These are phyloP conservation scores for Leptographium galeiforme DNA, from an alignment of 2,329 filamentous ascomycete species.

Conservation along the genomic window DNA sequence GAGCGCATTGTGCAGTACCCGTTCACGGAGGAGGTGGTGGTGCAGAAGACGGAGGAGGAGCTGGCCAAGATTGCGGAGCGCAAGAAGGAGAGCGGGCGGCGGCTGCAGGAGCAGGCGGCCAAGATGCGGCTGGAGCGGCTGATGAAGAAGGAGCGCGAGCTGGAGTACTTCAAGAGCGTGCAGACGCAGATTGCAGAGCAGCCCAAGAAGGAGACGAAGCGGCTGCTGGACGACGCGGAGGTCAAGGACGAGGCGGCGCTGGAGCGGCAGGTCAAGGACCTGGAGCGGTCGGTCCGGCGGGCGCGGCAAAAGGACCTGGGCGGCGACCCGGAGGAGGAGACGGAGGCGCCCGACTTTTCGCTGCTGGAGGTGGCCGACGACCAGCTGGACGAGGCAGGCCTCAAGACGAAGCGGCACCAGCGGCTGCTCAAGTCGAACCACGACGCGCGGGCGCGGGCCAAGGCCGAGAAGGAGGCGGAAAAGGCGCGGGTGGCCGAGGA, in stretches of 20 bases:
- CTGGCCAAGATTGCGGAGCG: conserved; percentile 80
- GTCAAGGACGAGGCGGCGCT: conserved; percentile 82
- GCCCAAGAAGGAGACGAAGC: conserved; percentile 82
- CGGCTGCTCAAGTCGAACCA: conserved; percentile 88
- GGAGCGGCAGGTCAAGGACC: conserved; percentile 71
- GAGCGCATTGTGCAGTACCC: conserved; percentile 87
- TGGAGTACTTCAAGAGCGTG: conserved; percentile 84
- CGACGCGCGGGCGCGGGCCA: conserved; percentile 84
- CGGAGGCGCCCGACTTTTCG: conserved; percentile 75
- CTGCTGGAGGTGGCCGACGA: conserved; percentile 84
- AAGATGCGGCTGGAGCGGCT: conserved; percentile 95
- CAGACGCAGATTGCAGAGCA: conserved; percentile 58
- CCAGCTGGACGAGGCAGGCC: conserved; percentile 74
- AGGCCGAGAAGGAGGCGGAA: conserved; percentile 89
- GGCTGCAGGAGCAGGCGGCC: conserved; percentile 88
- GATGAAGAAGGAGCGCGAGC: conserved; percentile 87
- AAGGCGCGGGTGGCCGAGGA: conserved; percentile 74
- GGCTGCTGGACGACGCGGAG: conserved; percentile 78
- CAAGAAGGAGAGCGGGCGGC: conserved; percentile 83
- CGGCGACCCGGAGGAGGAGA: conserved; percentile 47
- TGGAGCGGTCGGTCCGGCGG: conserved; percentile 81
- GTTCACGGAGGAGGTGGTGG: conserved; percentile 76
- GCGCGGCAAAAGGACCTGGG: conserved; percentile 90
- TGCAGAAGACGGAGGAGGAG: conserved; percentile 91
- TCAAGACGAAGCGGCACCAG: conserved; percentile 90